These are phyloP conservation scores for Verticillium albo-atrum DNA, from an alignment of 2,329 filamentous ascomycete species.

Conservation along the genomic window DNA sequence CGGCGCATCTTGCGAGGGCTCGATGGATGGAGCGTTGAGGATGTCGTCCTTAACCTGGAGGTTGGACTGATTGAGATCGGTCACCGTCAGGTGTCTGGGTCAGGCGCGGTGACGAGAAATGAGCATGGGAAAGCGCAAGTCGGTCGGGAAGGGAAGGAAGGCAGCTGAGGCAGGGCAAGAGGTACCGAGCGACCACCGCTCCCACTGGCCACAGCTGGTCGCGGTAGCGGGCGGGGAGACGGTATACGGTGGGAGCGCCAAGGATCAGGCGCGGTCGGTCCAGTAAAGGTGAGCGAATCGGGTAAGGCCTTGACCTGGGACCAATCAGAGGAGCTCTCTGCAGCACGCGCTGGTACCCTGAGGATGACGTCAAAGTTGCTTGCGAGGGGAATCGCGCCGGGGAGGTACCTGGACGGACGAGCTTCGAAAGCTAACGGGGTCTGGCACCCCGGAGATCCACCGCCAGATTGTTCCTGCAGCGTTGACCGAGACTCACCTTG, in stretches of 20 bases:
- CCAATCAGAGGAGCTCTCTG: not conserved
- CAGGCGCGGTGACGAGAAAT: not conserved
- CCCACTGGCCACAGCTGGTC: too few relatives aligned
- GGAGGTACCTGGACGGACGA: not conserved
- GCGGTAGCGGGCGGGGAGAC: not conserved
- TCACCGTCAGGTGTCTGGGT: not conserved
- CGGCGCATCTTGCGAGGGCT: not conserved
- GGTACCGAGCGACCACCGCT: not conserved
- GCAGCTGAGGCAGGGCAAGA: not conserved
- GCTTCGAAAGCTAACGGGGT: not conserved
- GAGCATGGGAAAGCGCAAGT: not conserved
- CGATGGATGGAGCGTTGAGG: not conserved
- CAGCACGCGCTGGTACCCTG: not conserved
- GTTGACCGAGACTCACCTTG: not conserved
- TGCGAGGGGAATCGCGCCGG: not conserved
- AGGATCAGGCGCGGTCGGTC: not conserved
- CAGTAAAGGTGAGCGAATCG: not conserved
- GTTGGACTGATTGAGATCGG: not conserved
- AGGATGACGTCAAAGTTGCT: slow-evolving; percentile 1
- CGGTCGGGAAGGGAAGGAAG: not conserved
- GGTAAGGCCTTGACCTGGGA: not conserved
- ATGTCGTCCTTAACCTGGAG: not conserved
- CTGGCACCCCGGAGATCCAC: not conserved
- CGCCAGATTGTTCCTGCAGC: not conserved
- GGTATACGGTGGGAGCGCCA: not conserved